Conservation (phyloP, 768 basidiomycete species). For the Lyophyllum semitale region DNA sequence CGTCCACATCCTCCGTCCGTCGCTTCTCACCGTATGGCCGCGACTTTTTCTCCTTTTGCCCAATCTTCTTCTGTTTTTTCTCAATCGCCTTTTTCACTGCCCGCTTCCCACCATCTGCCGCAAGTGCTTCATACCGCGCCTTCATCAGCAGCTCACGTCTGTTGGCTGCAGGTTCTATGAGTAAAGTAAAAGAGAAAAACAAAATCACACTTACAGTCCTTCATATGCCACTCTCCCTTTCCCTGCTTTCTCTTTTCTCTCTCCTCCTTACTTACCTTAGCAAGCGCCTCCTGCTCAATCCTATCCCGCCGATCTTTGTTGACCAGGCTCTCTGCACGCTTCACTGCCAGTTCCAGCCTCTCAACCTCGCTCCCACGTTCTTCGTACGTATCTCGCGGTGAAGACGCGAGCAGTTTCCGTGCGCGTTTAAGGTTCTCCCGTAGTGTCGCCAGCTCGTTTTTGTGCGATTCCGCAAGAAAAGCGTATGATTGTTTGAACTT, state of each 20-base stretch:
- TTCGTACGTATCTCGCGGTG: constrained; percentile 57
- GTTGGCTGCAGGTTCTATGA: constrained; percentile 53
- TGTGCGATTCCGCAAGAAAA: constrained; percentile 71
- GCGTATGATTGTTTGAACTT: constrained; percentile 72
- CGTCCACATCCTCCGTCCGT: constrained; percentile 13
- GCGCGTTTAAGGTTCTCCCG: constrained; percentile 70
- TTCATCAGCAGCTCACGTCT: constrained; percentile 73
- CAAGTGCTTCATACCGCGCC: constrained; percentile 80
- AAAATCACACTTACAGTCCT: constrained; percentile 56
- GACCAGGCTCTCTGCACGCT: constrained; percentile 74
- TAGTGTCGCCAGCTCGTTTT: constrained; percentile 64
- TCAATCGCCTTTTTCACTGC: constrained; percentile 89
- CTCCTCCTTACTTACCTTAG: constrained; percentile 56
- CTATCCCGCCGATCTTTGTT: constrained; percentile 70
- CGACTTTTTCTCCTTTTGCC: constrained; percentile 87
- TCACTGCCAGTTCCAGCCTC: constrained; percentile 71
- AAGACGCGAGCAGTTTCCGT: constrained; percentile 58
- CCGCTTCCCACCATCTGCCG: constrained; percentile 70
- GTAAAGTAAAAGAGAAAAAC: constrained; percentile 2
- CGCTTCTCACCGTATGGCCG: constrained; percentile 54
- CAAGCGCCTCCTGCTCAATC: constrained; percentile 70
- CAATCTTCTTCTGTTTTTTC: constrained; percentile 85
- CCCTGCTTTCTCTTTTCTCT: constrained; percentile 69
- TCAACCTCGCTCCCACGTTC: constrained; percentile 71
- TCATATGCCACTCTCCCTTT: constrained; percentile 86